phyloP scores from a whole-genome alignment of 208 protist species.

The Leishmania martiniquensis region DNA sequence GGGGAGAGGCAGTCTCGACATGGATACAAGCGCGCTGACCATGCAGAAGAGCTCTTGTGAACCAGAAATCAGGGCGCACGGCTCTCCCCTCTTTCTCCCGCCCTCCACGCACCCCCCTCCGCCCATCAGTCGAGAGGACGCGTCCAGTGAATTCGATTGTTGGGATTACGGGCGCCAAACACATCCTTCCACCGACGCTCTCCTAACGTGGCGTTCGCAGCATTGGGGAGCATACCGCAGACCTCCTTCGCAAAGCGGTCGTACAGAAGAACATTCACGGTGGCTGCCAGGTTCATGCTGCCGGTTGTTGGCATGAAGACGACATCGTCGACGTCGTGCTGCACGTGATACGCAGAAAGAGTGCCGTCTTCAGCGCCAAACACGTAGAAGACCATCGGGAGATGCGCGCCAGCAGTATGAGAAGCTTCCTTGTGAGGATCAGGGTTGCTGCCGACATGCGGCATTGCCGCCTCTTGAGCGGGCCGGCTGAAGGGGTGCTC shows the following conservation, averaged over 20 bases:
- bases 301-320: conserved; percentile 70
- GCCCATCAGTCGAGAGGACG: background rate
- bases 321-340: conserved; percentile 53
- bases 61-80: background rate
- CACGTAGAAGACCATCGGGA: conserved; percentile 63
- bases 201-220: background rate
- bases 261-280: conserved; percentile 77
- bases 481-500: conserved; percentile 31
- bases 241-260: conserved; percentile 60
- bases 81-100: background rate
- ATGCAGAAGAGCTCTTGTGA: background rate
- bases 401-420: background rate
- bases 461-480: background rate
- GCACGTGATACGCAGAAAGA: conserved; percentile 39
- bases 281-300: conserved; percentile 79
- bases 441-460: background rate
- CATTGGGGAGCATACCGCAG: conserved; percentile 8
- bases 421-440: background rate
- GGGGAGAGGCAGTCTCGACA: background rate
- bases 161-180: conserved; percentile 51
- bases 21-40: background rate
- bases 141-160: conserved; percentile 46
- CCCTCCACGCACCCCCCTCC: no score
- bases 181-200: conserved; percentile 15
- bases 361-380: conserved; percentile 73